Conservation (phyloP, 345 rosid genomes). For the Arabidopsis arenosa region DNA sequence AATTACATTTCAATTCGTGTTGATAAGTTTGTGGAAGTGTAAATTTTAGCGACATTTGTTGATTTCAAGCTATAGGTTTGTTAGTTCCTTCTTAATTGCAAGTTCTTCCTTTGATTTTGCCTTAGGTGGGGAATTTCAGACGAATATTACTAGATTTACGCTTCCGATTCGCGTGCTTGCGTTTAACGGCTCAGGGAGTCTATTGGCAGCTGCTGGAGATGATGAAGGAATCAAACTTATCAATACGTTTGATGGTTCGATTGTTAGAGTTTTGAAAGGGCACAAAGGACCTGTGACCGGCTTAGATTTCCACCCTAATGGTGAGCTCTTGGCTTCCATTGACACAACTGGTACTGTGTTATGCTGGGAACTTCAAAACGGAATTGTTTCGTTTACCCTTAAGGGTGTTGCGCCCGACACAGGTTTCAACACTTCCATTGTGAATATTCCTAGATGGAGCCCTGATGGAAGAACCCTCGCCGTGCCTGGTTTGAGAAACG, state of each 20-base stretch:
- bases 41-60: background rate
- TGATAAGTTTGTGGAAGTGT: background rate
- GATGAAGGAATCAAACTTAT: constrained; percentile 96
- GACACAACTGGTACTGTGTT: constrained; percentile 86
- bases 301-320: constrained; percentile 77
- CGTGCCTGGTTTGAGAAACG: constrained; percentile 85
- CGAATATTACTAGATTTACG: constrained; percentile 88
- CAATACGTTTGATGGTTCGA: constrained; percentile 89
- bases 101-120: constrained; percentile 20
- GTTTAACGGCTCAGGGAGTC: constrained; percentile 84
- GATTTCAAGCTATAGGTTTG: background rate
- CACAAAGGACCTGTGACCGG: constrained; percentile 89
- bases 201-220: constrained; percentile 96
- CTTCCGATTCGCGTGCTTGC: constrained; percentile 87
- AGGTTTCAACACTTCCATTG: constrained; percentile 59
- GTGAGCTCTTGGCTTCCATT: constrained; percentile 82
- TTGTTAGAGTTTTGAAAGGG: constrained; percentile 85
- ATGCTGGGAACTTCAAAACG: constrained; percentile 89
- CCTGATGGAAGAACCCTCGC: constrained; percentile 92
- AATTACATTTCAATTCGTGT: background rate
- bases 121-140: constrained; percentile 91
- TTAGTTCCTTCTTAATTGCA: background rate
- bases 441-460: constrained; percentile 85
- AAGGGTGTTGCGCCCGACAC: constrained; percentile 71
- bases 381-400: constrained; percentile 62